These are phyloP conservation scores for Eleusine coracana DNA, from an alignment of 176 grass and related monocot species.

Conservation along the genomic window DNA sequence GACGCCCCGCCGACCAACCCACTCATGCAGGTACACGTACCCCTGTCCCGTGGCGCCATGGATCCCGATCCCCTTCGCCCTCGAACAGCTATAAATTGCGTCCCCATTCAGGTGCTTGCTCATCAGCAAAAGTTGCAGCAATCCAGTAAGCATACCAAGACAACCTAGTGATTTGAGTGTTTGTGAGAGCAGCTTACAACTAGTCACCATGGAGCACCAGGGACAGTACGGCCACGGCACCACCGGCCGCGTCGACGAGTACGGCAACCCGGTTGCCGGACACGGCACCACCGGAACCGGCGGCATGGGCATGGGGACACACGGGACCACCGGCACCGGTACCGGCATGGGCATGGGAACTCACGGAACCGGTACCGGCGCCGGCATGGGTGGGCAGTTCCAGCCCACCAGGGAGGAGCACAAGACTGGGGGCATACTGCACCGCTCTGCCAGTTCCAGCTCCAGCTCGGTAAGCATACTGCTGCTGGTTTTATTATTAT, in stretches of 20 bases:
- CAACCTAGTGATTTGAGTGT: background rate
- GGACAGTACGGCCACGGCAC: constrained; percentile 38
- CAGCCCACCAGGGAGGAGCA: constrained; percentile 39
- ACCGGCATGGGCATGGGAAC: constrained; percentile 11
- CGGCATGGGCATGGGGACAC: background rate
- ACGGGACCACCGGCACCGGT: background rate
- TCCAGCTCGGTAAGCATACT: constrained; percentile 52
- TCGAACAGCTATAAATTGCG: constrained; percentile 17
- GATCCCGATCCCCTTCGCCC: background rate
- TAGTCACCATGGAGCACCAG: constrained; percentile 10
- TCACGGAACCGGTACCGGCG: constrained; percentile 1
- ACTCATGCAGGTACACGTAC: constrained; percentile 21
- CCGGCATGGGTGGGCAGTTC: constrained; percentile 37
- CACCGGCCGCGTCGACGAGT: constrained; percentile 53
- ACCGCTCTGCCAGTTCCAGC: constrained; percentile 57
- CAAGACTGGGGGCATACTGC: constrained; percentile 48
- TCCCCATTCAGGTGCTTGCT: background rate
- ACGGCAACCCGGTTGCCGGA: constrained; percentile 37
- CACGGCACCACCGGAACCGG: constrained; percentile 17
- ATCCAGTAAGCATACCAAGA: background rate
- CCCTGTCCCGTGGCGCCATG: background rate
- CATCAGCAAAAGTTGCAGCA: background rate
- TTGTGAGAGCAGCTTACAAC: background rate
- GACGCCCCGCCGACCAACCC: constrained; percentile 5
- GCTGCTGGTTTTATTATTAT: background rate